Evolutionary conservation across 768 basidiomycete genomes (phyloP), one percentile per base, ranked within the genome.

Genomic region (Leccinum boreale): DNA sequence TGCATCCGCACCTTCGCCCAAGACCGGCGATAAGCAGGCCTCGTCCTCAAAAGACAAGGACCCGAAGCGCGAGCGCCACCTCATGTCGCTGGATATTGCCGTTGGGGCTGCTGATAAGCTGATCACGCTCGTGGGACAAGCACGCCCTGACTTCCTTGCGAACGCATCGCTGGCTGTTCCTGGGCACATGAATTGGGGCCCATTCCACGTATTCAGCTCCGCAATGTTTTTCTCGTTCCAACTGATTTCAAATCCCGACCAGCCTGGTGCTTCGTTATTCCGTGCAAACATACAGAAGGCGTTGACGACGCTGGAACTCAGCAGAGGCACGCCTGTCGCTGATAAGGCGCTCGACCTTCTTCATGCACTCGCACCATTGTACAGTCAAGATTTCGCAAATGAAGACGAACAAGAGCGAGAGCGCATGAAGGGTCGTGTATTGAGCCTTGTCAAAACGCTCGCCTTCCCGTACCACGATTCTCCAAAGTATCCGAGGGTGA

Each of bases 141-240:
- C 86, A 39, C 83, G 87, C 3, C 88, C 88, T 1, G 90, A 90
- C 67, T 88, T 89, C 70, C 75, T 90, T 31, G 82, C 83, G 36
- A 89, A 85, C 54, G 80, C 83, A 14, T 80, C 86, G 17, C 74
- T 86, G 58, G 83, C 87, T 9, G 87, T 90, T 8, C 89, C 89
- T 33, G 89, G 88, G 3, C 90, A 93, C 71, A 85, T 92, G 81
- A 85, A 84, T 63, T 90, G 89, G 85, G 86, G 86, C 4, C 88
- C 90, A 0, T 89, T 88, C 74, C 90, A 93, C 67, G 84, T 87
- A 63, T 92, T 92, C 76, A 86, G 86, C 50, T 89, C 91, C 19
- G 89, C 89, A 50, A 91, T 92, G 86, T 92, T 92, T 74, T 91
- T 92, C 80, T 88, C 89, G n/a, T 92, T 92, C 75, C 90, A 92